A percentile compares a stretch with the other conserved stretches of the same genome.
Conservation (phyloP, 768 basidiomycete species). For the Erythrobasidium yunnanense region DNA sequence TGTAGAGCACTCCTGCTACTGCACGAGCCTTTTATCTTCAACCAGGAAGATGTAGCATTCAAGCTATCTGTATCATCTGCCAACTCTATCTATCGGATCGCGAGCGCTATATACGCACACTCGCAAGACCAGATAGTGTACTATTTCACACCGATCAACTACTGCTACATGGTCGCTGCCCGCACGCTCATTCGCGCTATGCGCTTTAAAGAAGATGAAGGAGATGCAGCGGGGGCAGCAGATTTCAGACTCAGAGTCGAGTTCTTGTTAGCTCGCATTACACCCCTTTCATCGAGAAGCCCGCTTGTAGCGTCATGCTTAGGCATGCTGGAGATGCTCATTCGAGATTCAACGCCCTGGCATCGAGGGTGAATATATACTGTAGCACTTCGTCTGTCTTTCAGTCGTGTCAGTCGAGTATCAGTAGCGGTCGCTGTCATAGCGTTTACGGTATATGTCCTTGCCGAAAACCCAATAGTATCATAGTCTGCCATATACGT, state of each 20-base stretch:
- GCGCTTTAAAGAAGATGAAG: slow-evolving; percentile 5
- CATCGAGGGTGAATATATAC: neutral
- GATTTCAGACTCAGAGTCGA: neutral
- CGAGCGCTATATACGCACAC: neutral
- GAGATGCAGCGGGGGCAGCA: neutral
- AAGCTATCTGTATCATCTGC: neutral
- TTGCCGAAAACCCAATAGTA: too few species aligned
- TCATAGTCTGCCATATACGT: too few species aligned
- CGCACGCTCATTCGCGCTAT: slow-evolving; percentile 16
- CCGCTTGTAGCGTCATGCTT: slow-evolving; percentile 2
- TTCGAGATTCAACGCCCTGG: slow-evolving; percentile 11
- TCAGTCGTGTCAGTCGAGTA: too few species aligned
- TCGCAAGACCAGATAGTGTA: neutral
- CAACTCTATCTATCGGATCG: neutral
- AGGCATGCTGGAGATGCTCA: slow-evolving; percentile 12
- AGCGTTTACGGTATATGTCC: too few species aligned
- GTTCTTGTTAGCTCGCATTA: slow-evolving; percentile 1
- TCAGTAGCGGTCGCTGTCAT: too few species aligned
- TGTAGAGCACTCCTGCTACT: slow-evolving; percentile 12
- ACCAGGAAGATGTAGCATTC: slow-evolving; percentile 3
- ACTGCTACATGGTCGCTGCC: slow-evolving; percentile 12
- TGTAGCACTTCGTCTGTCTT: too few species aligned
- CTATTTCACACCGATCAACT: slow-evolving; percentile 17
- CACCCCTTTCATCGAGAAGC: slow-evolving; percentile 2
- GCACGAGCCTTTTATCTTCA: slow-evolving; percentile 9